Percentiles rank a stretch among this genome's conserved stretches.
Conservation (phyloP, 2,329 filamentous ascomycete species). For the Sarocladium oryzae region DNA sequence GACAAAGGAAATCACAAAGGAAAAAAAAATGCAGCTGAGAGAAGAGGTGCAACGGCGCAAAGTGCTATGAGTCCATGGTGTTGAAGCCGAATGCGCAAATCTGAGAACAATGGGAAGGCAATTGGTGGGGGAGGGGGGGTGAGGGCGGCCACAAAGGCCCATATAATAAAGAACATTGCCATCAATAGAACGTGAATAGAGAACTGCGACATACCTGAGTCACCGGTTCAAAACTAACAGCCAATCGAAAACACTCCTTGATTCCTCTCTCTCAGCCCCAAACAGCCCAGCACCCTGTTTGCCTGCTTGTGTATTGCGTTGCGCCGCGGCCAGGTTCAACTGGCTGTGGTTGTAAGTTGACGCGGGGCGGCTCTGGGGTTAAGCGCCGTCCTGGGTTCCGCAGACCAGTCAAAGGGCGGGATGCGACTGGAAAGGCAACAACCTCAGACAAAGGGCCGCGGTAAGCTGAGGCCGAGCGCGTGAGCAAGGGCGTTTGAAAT, state of each 20-base stretch:
- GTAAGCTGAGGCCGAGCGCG: not conserved
- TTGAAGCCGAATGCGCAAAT: constrained; percentile 1
- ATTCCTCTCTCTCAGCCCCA: not conserved
- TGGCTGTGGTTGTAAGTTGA: constrained; percentile 8
- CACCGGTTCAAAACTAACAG: constrained; percentile 7
- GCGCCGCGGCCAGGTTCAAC: not conserved
- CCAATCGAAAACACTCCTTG: not conserved
- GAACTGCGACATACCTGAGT: constrained; percentile 10
- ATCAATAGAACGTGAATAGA: constrained; percentile 13
- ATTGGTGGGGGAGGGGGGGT: constrained; percentile 6
- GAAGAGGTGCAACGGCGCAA: constrained; percentile 10
- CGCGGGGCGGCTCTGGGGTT: not conserved
- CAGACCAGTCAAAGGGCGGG: not conserved
- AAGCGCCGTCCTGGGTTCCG: constrained; percentile 5
- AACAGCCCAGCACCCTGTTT: not conserved
- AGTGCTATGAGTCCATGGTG: constrained; percentile 13
- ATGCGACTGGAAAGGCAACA: constrained; percentile 2
- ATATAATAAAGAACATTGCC: constrained; percentile 9
- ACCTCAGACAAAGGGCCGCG: constrained; percentile 8
- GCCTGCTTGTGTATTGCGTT: not conserved
- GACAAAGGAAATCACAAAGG: constrained; percentile 11
- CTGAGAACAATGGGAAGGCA: constrained; percentile 9
- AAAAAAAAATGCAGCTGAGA: constrained; percentile 2
- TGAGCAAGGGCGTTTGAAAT: not conserved
- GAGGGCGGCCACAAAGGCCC: constrained; percentile 7